Evolutionary conservation across 139 green algal genomes (phyloP).

Genomic region (Chlorella sorokiniana): DNA sequence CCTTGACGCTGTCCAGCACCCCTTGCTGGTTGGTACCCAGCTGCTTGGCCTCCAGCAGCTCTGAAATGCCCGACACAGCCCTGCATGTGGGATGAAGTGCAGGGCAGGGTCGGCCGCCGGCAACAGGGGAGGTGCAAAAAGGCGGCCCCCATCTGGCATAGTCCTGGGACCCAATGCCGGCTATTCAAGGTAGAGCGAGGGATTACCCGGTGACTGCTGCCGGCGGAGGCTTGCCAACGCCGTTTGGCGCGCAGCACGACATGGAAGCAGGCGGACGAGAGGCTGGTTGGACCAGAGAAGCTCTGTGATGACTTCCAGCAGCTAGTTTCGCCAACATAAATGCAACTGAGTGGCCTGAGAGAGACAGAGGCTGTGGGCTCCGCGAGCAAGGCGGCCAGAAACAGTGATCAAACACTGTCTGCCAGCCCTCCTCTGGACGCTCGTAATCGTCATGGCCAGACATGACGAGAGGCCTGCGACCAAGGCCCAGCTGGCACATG

Average conservation of each 20-base stretch:
- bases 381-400: too few species aligned
- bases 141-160: not conserved
- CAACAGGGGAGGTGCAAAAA: not conserved
- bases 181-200: not conserved
- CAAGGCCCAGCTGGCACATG: too few species aligned
- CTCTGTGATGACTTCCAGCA: too few species aligned
- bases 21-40: constrained; percentile 10
- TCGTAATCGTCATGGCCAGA: too few species aligned
- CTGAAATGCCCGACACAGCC: not conserved
- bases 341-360: too few species aligned
- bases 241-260: not conserved
- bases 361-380: too few species aligned
- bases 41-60: constrained; percentile 29
- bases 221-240: not conserved
- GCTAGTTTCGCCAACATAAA: too few species aligned
- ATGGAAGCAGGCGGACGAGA: not conserved
- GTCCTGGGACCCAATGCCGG: not conserved
- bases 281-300: not conserved
- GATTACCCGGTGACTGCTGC: not conserved
- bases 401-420: too few species aligned
- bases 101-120: not conserved
- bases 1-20: constrained; percentile 61
- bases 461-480: too few species aligned
- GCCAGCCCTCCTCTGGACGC: too few species aligned
- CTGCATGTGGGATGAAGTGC: not conserved